phyloP scores from a whole-genome alignment of 2,329 filamentous ascomycete species.

The Colletotrichum shisoi region DNA sequence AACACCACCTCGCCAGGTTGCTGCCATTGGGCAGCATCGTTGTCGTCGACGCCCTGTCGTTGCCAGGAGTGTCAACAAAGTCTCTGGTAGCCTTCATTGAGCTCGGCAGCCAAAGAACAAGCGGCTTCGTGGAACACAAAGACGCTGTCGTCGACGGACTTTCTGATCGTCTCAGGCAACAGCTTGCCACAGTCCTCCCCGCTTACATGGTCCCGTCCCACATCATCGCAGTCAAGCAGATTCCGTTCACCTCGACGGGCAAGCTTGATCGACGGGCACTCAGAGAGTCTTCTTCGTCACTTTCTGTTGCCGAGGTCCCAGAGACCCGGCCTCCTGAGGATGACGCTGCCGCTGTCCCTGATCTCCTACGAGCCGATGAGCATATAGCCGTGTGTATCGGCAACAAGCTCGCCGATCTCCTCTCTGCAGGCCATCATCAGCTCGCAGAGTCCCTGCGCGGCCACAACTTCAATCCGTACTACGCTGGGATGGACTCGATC shows the following conservation, averaged over 20 bases:
- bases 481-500: constrained; percentile 34
- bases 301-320: background rate
- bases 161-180: constrained; percentile 6
- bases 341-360: background rate
- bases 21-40: constrained; percentile 5
- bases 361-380: constrained; percentile 6
- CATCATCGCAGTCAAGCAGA: constrained; percentile 30
- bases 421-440: constrained; percentile 12
- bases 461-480: constrained; percentile 27
- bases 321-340: background rate
- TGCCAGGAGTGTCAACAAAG: constrained; percentile 8
- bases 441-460: constrained; percentile 8
- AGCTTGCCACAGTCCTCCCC: constrained; percentile 33
- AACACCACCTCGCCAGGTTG: constrained; percentile 41
- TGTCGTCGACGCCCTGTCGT: constrained; percentile 20
- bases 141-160: constrained; percentile 6
- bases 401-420: constrained; percentile 21
- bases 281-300: background rate
- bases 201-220: constrained; percentile 42
- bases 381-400: constrained; percentile 19
- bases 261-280: constrained; percentile 41
- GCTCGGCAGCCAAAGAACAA: background rate
- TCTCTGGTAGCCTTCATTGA: constrained; percentile 30
- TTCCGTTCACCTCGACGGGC: constrained; percentile 40
- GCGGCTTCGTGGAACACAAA: constrained; percentile 1